Conservation (phyloP, 139 green algal species). For the Tetradesmus lagerheimii region DNA sequence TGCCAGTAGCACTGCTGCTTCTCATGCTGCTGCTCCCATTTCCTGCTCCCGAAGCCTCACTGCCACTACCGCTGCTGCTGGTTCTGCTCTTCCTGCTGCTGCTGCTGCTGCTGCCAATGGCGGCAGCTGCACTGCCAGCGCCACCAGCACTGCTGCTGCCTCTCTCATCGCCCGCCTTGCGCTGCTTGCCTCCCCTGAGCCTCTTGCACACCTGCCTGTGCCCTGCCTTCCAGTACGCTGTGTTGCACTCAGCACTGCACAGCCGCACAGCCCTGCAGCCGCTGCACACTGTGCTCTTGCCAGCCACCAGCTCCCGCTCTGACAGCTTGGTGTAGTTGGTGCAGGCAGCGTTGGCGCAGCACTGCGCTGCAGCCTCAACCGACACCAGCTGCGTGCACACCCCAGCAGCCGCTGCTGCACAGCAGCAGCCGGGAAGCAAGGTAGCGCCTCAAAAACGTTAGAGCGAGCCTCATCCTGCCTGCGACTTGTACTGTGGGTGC, state of each 20-base stretch:
- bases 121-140: no score
- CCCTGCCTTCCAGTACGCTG: not conserved
- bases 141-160: not conserved
- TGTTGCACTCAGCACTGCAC: constrained; percentile 9
- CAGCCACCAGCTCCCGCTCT: not conserved
- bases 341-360: not conserved
- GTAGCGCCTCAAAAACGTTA: not conserved
- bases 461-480: not conserved
- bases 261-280: not conserved
- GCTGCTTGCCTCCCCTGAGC: not conserved
- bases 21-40: no score
- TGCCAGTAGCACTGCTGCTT: no score
- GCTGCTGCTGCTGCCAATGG: no score
- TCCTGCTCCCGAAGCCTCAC: no score
- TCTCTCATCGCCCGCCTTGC: not conserved
- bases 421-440: not conserved
- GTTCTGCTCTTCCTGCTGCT: no score
- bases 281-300: not conserved
- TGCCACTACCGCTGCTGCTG: not conserved
- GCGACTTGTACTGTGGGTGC: not conserved
- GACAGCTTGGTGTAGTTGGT: not conserved
- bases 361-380: not conserved
- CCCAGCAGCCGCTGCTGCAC: no score
- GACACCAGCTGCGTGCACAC: not conserved
- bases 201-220: not conserved